Percentiles rank a stretch among this genome's conserved stretches.
Evolutionary conservation across 1,284 basidiomycete species (phyloP).

Genomic region (Ceratobasidium sp.): DNA sequence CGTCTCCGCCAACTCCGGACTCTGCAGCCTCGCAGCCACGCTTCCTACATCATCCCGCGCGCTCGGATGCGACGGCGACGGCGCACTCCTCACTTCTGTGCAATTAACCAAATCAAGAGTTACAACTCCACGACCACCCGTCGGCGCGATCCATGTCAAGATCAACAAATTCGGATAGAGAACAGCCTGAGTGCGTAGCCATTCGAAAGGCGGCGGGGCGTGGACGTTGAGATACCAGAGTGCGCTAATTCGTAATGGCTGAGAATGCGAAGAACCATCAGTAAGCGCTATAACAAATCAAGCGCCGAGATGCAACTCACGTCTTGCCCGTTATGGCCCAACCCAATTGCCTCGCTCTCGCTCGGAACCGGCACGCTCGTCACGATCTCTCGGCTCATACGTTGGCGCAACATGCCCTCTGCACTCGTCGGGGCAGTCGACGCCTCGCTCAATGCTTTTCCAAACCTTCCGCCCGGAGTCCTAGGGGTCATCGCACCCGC

Average conservation of each 20-base stretch:
- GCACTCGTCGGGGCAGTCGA: conserved; percentile 45
- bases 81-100: conserved; percentile 82
- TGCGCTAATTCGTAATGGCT: conserved; percentile 86
- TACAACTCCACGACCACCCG: conserved; percentile 83
- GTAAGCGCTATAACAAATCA: conserved; percentile 21
- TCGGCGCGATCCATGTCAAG: conserved; percentile 84
- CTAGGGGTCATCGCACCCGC: conserved; percentile 35
- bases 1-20: conserved; percentile 71
- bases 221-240: conserved; percentile 94
- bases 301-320: conserved; percentile 23
- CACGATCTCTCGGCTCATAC: conserved; percentile 42
- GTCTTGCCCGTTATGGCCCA: conserved; percentile 43
- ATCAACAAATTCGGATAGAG: conserved; percentile 84
- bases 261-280: conserved; percentile 46
- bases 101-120: conserved; percentile 88
- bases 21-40: conserved; percentile 77
- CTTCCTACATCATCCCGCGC: conserved; percentile 88
- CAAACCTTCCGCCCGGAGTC: conserved; percentile 28
- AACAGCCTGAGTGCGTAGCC: conserved; percentile 88
- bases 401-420: conserved; percentile 42
- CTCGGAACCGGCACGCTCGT: conserved; percentile 43
- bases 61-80: conserved; percentile 80
- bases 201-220: conserved; percentile 76
- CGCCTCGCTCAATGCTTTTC: conserved; percentile 45
- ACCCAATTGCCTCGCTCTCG: conserved; percentile 36